Evolutionary conservation across 768 basidiomycete species (phyloP).

Genomic region (Termitomyces sp.): DNA sequence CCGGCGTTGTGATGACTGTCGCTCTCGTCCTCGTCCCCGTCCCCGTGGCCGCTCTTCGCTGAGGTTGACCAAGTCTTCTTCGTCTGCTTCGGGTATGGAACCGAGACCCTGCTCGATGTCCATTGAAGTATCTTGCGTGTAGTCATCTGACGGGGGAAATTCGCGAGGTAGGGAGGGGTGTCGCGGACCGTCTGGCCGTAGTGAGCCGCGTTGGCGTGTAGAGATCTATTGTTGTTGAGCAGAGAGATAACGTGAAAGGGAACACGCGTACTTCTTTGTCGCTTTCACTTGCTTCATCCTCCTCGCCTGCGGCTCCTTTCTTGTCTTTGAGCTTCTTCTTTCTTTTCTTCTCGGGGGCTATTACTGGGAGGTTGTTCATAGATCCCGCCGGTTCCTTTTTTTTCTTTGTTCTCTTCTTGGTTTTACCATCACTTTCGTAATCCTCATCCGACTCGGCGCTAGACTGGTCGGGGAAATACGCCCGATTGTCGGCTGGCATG

Average conservation of each 20-base stretch:
- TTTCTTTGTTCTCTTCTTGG: constrained; percentile 48
- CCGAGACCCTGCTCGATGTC: constrained; percentile 48
- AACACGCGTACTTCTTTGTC: constrained; percentile 36
- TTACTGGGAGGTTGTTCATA: constrained; percentile 61
- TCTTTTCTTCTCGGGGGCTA: constrained; percentile 58
- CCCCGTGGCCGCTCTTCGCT: constrained; percentile 12
- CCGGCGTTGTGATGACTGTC: constrained; percentile 19
- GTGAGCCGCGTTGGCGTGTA: constrained; percentile 23
- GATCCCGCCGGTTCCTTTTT: constrained; percentile 53
- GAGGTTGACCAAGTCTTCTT: constrained; percentile 28
- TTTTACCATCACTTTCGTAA: constrained; percentile 43
- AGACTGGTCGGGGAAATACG: constrained; percentile 64
- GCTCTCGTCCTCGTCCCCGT: not conserved
- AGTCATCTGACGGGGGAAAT: constrained; percentile 14
- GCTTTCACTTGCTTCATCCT: constrained; percentile 36
- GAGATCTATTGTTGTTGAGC: constrained; percentile 16
- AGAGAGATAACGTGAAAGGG: not conserved
- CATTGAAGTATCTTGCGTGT: constrained; percentile 30
- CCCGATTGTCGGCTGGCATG: constrained; percentile 76
- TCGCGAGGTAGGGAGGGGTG: constrained; percentile 29
- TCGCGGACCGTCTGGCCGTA: constrained; percentile 28
- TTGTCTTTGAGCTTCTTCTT: constrained; percentile 43
- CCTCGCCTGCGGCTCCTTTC: constrained; percentile 38
- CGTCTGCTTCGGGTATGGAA: constrained; percentile 63
- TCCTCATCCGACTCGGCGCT: constrained; percentile 63